phyloP scores from a whole-genome alignment of 306 rosid genomes.

The Castanea sativa region DNA sequence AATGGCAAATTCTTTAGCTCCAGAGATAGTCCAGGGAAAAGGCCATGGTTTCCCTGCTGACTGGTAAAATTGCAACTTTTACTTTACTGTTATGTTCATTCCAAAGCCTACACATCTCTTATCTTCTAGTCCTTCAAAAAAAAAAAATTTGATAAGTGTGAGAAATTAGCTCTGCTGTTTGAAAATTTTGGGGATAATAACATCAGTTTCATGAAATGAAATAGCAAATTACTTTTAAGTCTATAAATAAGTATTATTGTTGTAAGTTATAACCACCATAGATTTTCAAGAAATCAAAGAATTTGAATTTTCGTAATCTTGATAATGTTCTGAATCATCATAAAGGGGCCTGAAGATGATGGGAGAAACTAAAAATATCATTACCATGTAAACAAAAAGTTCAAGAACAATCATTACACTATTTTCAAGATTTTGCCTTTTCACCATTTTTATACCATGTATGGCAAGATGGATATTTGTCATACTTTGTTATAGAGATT shows the following conservation, averaged over 20 bases:
- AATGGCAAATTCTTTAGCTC: slow-evolving; percentile 78
- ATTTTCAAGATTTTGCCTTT: not conserved
- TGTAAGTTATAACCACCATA: not conserved
- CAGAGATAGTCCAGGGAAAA: slow-evolving; percentile 87
- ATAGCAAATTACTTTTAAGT: not conserved
- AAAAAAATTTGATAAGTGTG: not conserved
- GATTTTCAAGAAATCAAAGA: not conserved
- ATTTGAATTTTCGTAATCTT: not conserved
- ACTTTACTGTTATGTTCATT: slow-evolving; percentile 15
- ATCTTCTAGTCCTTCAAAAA: not conserved
- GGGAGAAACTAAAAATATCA: not conserved
- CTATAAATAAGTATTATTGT: not conserved
- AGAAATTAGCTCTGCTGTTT: not conserved
- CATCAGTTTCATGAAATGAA: not conserved
- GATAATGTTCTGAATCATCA: not conserved
- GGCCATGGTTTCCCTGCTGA: slow-evolving; percentile 93
- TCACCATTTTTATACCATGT: not conserved
- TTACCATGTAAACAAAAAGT: not conserved
- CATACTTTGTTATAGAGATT: not conserved
- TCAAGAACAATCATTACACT: not conserved
- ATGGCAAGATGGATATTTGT: not conserved
- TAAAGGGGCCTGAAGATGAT: not conserved
- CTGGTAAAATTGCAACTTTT: slow-evolving; percentile 57
- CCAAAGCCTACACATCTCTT: slow-evolving; percentile 2
- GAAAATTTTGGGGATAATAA: not conserved